Evolutionary conservation across 2,329 filamentous ascomycete species (phyloP).

Genomic region (Colletotrichum coccodes): DNA sequence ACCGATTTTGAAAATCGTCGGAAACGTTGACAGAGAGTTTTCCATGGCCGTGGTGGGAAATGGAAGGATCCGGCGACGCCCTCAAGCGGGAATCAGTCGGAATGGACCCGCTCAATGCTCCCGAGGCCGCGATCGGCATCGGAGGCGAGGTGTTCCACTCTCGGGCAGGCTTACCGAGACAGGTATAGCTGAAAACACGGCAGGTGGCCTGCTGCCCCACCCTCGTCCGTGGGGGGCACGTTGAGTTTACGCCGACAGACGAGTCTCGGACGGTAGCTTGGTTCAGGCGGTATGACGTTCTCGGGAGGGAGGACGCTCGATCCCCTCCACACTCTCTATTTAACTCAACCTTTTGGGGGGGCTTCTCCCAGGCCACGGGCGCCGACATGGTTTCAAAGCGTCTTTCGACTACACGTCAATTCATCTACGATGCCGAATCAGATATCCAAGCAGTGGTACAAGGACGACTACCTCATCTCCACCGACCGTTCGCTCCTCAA

Average conservation of each 20-base stretch:
- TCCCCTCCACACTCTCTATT: neutral
- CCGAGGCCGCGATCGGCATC: neutral
- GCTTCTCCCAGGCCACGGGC: neutral
- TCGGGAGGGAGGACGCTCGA: conserved; percentile 1
- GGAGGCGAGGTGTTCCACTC: neutral
- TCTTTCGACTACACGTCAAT: conserved; percentile 10
- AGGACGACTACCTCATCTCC: conserved; percentile 67
- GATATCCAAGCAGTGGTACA: conserved; percentile 55
- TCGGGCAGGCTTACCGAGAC: neutral
- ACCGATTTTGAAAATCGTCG: too few relatives aligned
- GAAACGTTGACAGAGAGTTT: too few relatives aligned
- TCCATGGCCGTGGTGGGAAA: too few relatives aligned
- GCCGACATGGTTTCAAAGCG: conserved; percentile 4
- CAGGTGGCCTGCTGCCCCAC: neutral
- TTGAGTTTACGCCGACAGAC: neutral
- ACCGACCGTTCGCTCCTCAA: conserved; percentile 68
- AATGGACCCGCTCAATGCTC: neutral
- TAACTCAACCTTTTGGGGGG: neutral
- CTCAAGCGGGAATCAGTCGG: neutral
- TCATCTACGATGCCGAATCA: conserved; percentile 28
- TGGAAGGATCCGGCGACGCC: too few relatives aligned
- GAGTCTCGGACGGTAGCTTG: neutral
- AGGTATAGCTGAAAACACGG: neutral
- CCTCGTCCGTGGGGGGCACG: neutral
- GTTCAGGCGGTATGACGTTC: conserved; percentile 7